A percentile compares a stretch with the other conserved stretches of the same genome.
These are phyloP conservation scores for Chaetomium globosum DNA, from an alignment of 2,329 filamentous ascomycete genomes.

Conservation along the genomic window DNA sequence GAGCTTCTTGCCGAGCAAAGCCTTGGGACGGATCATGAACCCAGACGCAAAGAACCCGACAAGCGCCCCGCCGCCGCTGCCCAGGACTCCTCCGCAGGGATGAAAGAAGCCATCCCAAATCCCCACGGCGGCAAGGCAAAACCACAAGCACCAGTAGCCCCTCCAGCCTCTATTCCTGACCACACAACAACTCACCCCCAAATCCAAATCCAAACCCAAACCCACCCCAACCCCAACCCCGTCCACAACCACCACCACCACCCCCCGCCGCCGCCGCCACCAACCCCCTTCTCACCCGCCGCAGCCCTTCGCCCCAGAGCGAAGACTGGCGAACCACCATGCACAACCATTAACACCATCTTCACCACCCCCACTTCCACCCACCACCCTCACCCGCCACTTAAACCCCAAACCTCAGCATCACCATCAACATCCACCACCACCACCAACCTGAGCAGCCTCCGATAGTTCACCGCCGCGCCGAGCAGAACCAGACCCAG, in stretches of 20 bases:
- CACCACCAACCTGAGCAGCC: too few relatives aligned
- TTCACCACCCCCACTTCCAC: background rate
- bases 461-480: background rate
- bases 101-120: background rate
- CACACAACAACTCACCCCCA: background rate
- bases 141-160: background rate
- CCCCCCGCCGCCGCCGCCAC: too few relatives aligned
- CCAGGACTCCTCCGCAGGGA: background rate
- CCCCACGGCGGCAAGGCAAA: background rate
- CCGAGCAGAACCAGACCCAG: background rate
- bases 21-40: background rate
- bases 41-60: background rate
- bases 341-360: background rate
- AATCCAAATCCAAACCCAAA: background rate
- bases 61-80: background rate
- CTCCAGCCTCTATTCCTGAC: background rate
- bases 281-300: slow-evolving; percentile 14
- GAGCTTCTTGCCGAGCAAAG: slow-evolving; percentile 2
- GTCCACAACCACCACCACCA: background rate
- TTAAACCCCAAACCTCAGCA: background rate
- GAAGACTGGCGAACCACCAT: slow-evolving; percentile 28
- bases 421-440: too few relatives aligned
- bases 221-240: background rate
- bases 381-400: background rate
- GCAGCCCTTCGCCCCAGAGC: slow-evolving; percentile 19